Base-by-base conservation (phyloP, 2,329 filamentous ascomycete species). In the Exserohilum turcica region DNA sequence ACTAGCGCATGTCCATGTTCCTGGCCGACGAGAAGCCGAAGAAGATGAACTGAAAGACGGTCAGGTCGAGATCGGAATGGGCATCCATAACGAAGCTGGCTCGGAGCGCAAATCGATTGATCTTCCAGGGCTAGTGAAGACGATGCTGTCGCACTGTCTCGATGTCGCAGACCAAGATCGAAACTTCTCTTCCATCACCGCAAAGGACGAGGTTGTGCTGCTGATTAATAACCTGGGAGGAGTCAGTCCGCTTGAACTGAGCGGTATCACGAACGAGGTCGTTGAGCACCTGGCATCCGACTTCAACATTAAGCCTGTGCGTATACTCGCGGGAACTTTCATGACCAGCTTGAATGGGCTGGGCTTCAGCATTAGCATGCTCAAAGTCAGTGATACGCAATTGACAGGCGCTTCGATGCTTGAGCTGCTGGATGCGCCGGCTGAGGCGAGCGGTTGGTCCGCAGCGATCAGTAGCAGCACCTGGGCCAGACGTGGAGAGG, bases 1-100 rank as follows among this genome's bases (percentile, higher is more conserved):
- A 47, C 78, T 97, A 36, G 88, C 89, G 59, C 92, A 96, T 71
- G 92, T 97, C n/a, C 93, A 97, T 70, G 90, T 97, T 0, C 93
- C 93, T 0, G 92, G 93, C 3, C 83, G 92, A 55, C 83, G 79
- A 1, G 82, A 85, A 59, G 69, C 74, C 10, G 80, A 80, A 37
- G 79, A 79, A 9, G 83, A 85, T 19, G 85, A 86, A 36, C 75
- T 93, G 52, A 80, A 76, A 40, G 74, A 80, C 13, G 80, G 80
- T 16, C 84, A 88, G 64, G 79, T 87, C 18, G 86, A 89, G 74
- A 79, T 89, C 59, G 87, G 87, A 1, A 90, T 90, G 87, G 87
- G 87, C 7, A 89, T 89, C 61, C 88, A 91, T 71, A 91, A 91
- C 64, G 86, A 89, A 71, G 78, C 83, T 31, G 71, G 72, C 3